A percentile compares a stretch with the other conserved stretches of the same genome.
Evolutionary conservation across 2,329 filamentous ascomycete genomes (phyloP).

Genomic region (Pseudocercospora cruenta): DNA sequence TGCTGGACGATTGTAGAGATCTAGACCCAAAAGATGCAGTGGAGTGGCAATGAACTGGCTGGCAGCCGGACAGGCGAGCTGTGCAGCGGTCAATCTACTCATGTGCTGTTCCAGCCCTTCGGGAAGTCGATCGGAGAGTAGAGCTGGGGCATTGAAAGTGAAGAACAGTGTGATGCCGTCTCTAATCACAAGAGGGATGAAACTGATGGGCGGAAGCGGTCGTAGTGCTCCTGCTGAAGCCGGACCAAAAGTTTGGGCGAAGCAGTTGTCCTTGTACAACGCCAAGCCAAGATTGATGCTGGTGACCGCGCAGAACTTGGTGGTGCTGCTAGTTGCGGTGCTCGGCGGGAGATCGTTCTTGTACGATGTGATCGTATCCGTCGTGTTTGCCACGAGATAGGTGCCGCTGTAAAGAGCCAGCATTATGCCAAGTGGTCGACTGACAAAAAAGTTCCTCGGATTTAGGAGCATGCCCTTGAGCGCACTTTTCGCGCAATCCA

Average conservation of each 20-base stretch:
- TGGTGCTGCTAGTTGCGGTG: constrained; percentile 18
- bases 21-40: constrained; percentile 29
- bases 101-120: constrained; percentile 22
- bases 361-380: constrained; percentile 23
- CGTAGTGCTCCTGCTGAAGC: constrained; percentile 15
- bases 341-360: constrained; percentile 16
- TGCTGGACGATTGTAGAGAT: constrained; percentile 26
- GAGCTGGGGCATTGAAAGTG: constrained; percentile 27
- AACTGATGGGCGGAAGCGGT: constrained; percentile 25
- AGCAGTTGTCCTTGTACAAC: constrained; percentile 29
- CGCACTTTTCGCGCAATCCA: constrained; percentile 16
- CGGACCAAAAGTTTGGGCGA: constrained; percentile 28
- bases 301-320: constrained; percentile 28
- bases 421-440: constrained; percentile 26
- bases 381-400: constrained; percentile 29
- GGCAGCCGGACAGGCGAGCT: constrained; percentile 24
- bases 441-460: constrained; percentile 24
- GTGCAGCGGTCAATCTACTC: constrained; percentile 23
- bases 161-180: constrained; percentile 30
- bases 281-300: constrained; percentile 26
- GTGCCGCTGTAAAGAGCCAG: constrained; percentile 29
- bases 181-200: constrained; percentile 26
- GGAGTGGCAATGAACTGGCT: constrained; percentile 30
- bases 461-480: constrained; percentile 14
- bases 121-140: constrained; percentile 23